These are phyloP conservation scores for Helichrysum umbraculigerum DNA, from an alignment of 129 eudicot genomes.

Conservation along the genomic window DNA sequence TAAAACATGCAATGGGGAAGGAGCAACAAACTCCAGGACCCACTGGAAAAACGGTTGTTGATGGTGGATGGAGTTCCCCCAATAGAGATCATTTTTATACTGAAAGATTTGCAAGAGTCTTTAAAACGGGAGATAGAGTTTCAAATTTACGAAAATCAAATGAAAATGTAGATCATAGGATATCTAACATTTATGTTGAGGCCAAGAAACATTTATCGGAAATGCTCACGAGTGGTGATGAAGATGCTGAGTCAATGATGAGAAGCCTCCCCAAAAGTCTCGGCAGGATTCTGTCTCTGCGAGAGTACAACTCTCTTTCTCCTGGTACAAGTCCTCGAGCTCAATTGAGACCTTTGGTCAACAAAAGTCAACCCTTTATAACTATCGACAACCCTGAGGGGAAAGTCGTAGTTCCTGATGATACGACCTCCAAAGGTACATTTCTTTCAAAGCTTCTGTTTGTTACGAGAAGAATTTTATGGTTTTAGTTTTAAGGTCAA, in stretches of 20 bases:
- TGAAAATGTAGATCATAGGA: constrained; percentile 36
- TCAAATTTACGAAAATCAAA: constrained; percentile 42
- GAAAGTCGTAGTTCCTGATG: constrained; percentile 28
- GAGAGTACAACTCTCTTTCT: constrained; percentile 59
- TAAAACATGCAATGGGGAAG: constrained; percentile 64
- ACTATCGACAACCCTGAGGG: constrained; percentile 28
- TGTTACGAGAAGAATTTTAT: not conserved
- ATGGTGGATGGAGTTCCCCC: constrained; percentile 78
- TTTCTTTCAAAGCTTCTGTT: constrained; percentile 2
- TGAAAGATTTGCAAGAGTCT: constrained; percentile 55
- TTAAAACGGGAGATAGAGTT: constrained; percentile 44
- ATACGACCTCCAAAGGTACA: constrained; percentile 43
- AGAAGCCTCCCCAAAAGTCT: constrained; percentile 62
- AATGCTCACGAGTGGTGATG: constrained; percentile 69
- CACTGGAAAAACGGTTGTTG: constrained; percentile 17
- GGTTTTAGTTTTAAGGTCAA: constrained; percentile 12
- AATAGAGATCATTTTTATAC: constrained; percentile 82
- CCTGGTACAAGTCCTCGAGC: constrained; percentile 57
- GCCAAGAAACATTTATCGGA: constrained; percentile 93
- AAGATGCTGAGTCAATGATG: constrained; percentile 44
- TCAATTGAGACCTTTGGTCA: constrained; percentile 30
- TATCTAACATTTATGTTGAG: constrained; percentile 66
- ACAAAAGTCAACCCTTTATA: constrained; percentile 33
- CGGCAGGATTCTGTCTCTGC: constrained; percentile 72
- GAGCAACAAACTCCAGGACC: constrained; percentile 38